Base-by-base conservation (phyloP, 1,139 yeast species). In the Candida tetrigidarum region DNA sequence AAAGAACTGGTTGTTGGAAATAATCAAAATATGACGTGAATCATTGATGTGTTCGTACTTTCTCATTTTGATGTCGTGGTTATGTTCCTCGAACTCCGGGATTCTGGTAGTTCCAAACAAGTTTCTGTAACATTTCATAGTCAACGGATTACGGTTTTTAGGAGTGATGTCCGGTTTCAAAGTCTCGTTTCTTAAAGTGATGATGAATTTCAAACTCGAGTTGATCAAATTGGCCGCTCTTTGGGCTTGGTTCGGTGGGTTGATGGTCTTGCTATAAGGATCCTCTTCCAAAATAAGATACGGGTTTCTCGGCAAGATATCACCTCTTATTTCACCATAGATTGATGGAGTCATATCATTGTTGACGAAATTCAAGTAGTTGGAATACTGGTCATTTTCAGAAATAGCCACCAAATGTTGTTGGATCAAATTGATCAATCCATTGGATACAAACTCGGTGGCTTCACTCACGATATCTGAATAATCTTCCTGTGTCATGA, bases 291-390 rank as follows among this genome's bases (percentile, higher is more conserved):
- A 63, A 7, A 86, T 78, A 53, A 86, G 71, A 54, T 84, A 86
- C 0, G 95, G 95, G 56, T 86, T 86, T 49, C 92, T 68, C 4
- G 95, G 95, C 42, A 86, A 67, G 2, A 86, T 82, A 54, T 83
- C 86, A 11, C 84, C 84, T 42, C 81, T 64, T 33, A 80, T 63
- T 46, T 84, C 87, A 23, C 87, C 87, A 51, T 84, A 82, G 40
- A 84, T 80, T 11, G 83, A 84, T 0, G 86, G 81, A 35, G 80
- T 79, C 50, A 76, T 75, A 52, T 74, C 84, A 55, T 71, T 83
- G 63, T 76, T 84, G 60, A 74, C 84, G 44, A 76, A 73, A 53
- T 82, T 83, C 46, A 86, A 62, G 60, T 86, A 85, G 51, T 88
- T 84, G 5, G 66, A 43, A 23, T 66, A 65, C 11, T 45, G 42